Conservation (phyloP, 306 rosid species). For the Spatholobus suberectus region DNA sequence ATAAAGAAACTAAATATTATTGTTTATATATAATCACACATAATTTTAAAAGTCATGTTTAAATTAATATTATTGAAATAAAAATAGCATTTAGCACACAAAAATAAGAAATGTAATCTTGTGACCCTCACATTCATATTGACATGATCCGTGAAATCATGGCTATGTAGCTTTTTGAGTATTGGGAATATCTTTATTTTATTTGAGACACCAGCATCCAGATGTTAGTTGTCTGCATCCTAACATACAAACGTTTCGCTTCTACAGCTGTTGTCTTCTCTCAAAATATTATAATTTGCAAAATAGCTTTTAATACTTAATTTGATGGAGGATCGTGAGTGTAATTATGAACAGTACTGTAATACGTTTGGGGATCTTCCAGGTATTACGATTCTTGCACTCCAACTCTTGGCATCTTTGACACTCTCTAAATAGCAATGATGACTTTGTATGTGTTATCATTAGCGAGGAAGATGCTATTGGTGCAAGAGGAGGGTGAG, state of each 20-base stretch:
- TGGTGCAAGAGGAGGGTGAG: slow-evolving; percentile 1
- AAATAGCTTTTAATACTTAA: background rate
- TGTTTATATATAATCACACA: too few species aligned
- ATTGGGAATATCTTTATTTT: slow-evolving; percentile 35
- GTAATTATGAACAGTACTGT: slow-evolving; percentile 47
- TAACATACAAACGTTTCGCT: slow-evolving; percentile 56
- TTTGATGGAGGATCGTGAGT: slow-evolving; percentile 44
- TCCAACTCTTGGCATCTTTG: slow-evolving; percentile 50
- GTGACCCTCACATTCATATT: slow-evolving; percentile 40
- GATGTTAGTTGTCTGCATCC: slow-evolving; percentile 58
- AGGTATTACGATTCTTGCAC: slow-evolving; percentile 56
- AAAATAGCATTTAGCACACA: background rate
- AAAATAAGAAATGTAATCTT: slow-evolving; percentile 16
- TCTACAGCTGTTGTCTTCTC: slow-evolving; percentile 56
- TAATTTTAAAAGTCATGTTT: background rate
- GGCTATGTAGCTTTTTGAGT: slow-evolving; percentile 44
- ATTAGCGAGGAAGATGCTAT: slow-evolving; percentile 27
- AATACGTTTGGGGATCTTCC: slow-evolving; percentile 51
- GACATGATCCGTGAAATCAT: slow-evolving; percentile 66
- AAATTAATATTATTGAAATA: background rate
- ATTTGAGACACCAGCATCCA: slow-evolving; percentile 54
- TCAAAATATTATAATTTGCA: slow-evolving; percentile 8
- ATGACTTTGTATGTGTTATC: slow-evolving; percentile 45
- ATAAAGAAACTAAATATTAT: background rate
- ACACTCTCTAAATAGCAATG: slow-evolving; percentile 41